Percentiles rank a stretch among this genome's conserved stretches.
Evolutionary conservation across 306 rosid genomes (phyloP).

Genomic region (Dalbergia cultrata): DNA sequence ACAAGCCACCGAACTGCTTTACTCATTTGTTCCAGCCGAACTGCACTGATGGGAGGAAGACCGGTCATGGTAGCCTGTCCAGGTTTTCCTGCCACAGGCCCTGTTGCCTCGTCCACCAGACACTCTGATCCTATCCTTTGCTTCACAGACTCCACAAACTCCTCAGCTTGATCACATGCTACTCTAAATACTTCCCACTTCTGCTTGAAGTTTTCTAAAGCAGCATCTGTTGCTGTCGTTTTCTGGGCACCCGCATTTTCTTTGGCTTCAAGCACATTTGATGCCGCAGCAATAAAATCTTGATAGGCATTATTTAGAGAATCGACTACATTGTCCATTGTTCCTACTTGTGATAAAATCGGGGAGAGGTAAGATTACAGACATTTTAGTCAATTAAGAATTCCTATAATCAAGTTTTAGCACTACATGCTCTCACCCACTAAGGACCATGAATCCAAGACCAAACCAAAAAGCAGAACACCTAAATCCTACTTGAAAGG

Average conservation of each 20-base stretch:
- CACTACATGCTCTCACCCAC: background rate
- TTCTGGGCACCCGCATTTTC: slow-evolving; percentile 61
- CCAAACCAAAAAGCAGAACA: slow-evolving; percentile 2
- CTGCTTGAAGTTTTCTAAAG: slow-evolving; percentile 78
- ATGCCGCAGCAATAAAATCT: slow-evolving; percentile 77
- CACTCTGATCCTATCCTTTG: slow-evolving; percentile 89
- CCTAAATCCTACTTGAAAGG: background rate
- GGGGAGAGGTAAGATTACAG: slow-evolving; percentile 3
- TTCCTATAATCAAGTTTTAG: background rate
- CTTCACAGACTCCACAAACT: slow-evolving; percentile 84
- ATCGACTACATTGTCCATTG: slow-evolving; percentile 76
- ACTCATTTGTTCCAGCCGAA: slow-evolving; percentile 86
- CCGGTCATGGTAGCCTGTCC: slow-evolving; percentile 58
- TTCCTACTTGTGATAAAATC: slow-evolving; percentile 28
- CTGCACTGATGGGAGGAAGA: slow-evolving; percentile 79
- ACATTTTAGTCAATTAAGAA: background rate
- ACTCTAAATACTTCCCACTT: slow-evolving; percentile 84
- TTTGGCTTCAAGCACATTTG: slow-evolving; percentile 71
- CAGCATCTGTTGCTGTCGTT: slow-evolving; percentile 66
- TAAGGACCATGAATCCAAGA: background rate
- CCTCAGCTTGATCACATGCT: slow-evolving; percentile 86
- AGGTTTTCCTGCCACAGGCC: slow-evolving; percentile 62
- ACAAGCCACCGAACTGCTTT: slow-evolving; percentile 86
- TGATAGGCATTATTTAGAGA: slow-evolving; percentile 72
- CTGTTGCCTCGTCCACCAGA: slow-evolving; percentile 86